Evolutionary conservation across 306 rosid genomes (phyloP), one percentile per base, ranked within the genome.

Genomic region (Corylus avellana): DNA sequence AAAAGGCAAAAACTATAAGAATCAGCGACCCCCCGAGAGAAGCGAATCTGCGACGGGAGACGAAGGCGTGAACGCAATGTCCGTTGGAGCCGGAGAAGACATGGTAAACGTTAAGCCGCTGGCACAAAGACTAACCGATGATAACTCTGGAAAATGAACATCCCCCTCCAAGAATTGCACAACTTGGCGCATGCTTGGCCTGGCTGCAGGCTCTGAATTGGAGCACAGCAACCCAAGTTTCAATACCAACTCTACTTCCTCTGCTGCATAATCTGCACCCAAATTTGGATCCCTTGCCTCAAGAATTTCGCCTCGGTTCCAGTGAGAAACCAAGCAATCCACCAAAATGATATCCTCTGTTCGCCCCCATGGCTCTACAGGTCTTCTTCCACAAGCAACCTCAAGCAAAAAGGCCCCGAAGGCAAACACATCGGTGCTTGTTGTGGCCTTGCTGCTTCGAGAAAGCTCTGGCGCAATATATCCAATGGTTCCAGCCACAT

Each of bases 201-300:
- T 56, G 8, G 59, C 58, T 1, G 20, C 13, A 1, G 86, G 82
- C 16, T 75, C 80, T 39, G 81, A 51, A 44, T 85, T 81, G 5
- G 79, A 78, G 56, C 96, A 89, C 51, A 91, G 67, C 73, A 93
- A 66, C n/a, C 97, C 97, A 78, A 93, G 13, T 77, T 91, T 89
- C 88, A 88, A 42, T 70, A 89, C 87, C 84, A 86, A 39, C 70
- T 74, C 35, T 1, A 83, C 87, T 79, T 91, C 93, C 7, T 2
- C 69, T 63, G 59, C 87, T 37, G 78, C 80, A 76, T 58, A 93
- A 16, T 75, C 18, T 3, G 90, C 91, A 13, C 74, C 51, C 3
- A 93, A 63, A 74, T 85, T 88, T 6, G 75, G 82, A 16, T 93
- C 98, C 58, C 91, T 88, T 25, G 80, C 89, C 3, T 86, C 93